phyloP scores from a whole-genome alignment of 2,329 filamentous ascomycete genomes.

The Venturiaceae sp. region DNA sequence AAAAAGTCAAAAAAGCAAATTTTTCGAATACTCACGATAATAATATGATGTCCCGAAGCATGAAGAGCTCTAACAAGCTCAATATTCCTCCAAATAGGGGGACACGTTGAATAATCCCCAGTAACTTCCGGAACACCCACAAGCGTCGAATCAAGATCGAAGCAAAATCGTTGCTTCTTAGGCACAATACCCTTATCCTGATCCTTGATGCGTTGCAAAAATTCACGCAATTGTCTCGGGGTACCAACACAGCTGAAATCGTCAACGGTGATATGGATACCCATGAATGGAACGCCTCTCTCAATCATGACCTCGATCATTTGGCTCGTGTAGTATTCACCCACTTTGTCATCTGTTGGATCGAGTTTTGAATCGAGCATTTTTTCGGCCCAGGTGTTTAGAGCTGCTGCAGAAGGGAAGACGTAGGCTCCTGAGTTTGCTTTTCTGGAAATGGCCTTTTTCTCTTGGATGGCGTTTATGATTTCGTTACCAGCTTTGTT shows the following conservation, averaged over 20 bases:
- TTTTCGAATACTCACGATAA: background rate
- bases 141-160: background rate
- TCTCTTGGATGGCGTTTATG: background rate
- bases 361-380: background rate
- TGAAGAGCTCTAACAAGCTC: background rate
- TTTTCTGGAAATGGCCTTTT: background rate
- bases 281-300: background rate
- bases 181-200: background rate
- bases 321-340: background rate
- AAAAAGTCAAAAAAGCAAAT: background rate
- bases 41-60: background rate
- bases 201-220: background rate
- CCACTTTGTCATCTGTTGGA: background rate
- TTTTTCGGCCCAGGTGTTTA: background rate
- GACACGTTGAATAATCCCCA: background rate
- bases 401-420: background rate
- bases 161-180: background rate
- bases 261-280: background rate
- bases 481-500: background rate
- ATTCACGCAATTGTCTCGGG: background rate
- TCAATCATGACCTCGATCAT: background rate
- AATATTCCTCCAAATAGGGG: background rate
- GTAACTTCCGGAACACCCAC: background rate
- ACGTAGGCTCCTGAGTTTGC: background rate
- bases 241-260: background rate